Evolutionary conservation across 805 yeast genomes (phyloP).

Genomic region (Cyberlindnera americana): DNA sequence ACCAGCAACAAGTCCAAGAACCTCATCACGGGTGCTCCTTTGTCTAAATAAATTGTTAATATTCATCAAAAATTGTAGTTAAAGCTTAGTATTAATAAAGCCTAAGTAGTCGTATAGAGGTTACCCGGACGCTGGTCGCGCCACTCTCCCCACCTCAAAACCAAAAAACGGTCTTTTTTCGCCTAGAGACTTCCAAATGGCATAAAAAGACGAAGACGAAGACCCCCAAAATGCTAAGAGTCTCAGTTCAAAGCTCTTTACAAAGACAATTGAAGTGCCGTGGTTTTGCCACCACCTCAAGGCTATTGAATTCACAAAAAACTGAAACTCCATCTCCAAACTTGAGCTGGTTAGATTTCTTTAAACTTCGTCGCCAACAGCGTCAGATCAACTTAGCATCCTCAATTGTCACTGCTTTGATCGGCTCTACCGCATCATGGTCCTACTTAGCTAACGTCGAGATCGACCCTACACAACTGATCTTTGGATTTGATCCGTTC

Average conservation of each 20-base stretch:
- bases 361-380: constrained; percentile 70
- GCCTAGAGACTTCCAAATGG: no score
- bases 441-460: constrained; percentile 74
- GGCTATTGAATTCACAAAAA: constrained; percentile 4
- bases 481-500: constrained; percentile 88
- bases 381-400: constrained; percentile 65
- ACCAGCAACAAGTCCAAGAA: constrained; percentile 23
- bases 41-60: constrained; percentile 6
- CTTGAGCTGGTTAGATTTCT: constrained; percentile 73
- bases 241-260: constrained; percentile 12
- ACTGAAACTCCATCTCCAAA: constrained; percentile 4
- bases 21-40: constrained; percentile 28
- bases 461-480: constrained; percentile 80
- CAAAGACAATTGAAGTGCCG: constrained; percentile 16
- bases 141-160: neutral
- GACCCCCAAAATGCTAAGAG: constrained; percentile 8
- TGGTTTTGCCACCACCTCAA: constrained; percentile 8
- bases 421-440: constrained; percentile 69
- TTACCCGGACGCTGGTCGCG: constrained; percentile 2
- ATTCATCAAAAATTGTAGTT: no score
- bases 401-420: constrained; percentile 62
- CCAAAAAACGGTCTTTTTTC: no score
- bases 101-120: no score
- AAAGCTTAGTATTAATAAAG: no score
- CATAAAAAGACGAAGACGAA: neutral